A percentile compares a stretch with the other conserved stretches of the same genome.
Conservation (phyloP, 1,139 yeast species). For the Ashbya aceris region DNA sequence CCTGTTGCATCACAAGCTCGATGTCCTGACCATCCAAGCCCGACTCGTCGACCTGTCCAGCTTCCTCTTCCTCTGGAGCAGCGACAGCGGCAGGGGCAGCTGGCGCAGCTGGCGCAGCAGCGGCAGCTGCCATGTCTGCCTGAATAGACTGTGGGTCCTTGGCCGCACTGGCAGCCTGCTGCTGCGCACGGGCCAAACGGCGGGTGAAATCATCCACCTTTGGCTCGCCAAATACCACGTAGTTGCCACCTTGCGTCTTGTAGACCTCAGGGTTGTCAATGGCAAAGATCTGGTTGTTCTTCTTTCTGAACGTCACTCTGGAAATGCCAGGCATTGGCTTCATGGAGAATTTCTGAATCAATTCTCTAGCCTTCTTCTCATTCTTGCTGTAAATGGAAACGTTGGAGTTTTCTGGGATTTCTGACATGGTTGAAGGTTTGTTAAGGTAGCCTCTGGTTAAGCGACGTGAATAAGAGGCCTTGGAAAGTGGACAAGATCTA, state of each 20-base stretch:
- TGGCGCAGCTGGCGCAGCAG: conserved; percentile 54
- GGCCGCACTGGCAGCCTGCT: conserved; percentile 39
- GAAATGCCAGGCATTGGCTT: conserved; percentile 87
- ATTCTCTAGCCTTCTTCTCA: conserved; percentile 94
- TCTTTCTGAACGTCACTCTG: conserved; percentile 94
- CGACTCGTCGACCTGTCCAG: conserved; percentile 63
- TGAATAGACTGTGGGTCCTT: conserved; percentile 51
- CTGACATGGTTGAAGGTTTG: conserved; percentile 18
- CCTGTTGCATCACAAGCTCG: conserved; percentile 78
- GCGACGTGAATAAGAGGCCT: background rate
- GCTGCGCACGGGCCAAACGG: conserved; percentile 70
- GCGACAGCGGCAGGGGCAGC: conserved; percentile 35
- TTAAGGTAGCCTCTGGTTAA: background rate
- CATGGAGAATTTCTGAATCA: conserved; percentile 81
- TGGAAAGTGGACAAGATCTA: too few species aligned
- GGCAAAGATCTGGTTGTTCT: conserved; percentile 87
- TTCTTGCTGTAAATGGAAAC: conserved; percentile 79
- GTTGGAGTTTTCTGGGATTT: conserved; percentile 83
- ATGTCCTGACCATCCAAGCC: conserved; percentile 76
- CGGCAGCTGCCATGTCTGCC: conserved; percentile 68
- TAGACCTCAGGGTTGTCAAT: conserved; percentile 92
- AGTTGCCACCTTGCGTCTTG: conserved; percentile 90
- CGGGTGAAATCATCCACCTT: conserved; percentile 86
- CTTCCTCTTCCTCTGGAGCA: conserved; percentile 50
- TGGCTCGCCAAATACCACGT: conserved; percentile 96